Percentiles rank a stretch among this genome's conserved stretches.
Conservation (phyloP, 768 basidiomycete species). For the Tylopilus sp. region DNA sequence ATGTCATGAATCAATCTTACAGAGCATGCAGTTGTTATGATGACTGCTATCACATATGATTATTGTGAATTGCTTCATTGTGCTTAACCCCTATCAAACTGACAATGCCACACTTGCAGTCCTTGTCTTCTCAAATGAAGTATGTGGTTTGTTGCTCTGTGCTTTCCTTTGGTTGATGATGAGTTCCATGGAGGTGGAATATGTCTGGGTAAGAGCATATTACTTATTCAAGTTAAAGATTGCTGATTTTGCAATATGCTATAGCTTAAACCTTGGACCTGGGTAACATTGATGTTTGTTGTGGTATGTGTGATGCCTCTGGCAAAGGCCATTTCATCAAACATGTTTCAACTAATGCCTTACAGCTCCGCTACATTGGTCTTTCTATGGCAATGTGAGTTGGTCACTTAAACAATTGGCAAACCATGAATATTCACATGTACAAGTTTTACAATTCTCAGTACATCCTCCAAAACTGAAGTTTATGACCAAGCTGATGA, state of each 20-base stretch:
- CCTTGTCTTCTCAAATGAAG: not conserved
- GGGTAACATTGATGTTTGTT: conserved; percentile 1
- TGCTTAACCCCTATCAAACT: not conserved
- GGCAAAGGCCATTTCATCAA: not conserved
- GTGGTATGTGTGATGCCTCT: not conserved
- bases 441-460: not conserved
- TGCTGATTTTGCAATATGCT: too few relatives aligned
- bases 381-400: conserved; percentile 3
- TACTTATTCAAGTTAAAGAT: not conserved
- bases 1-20: not conserved
- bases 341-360: not conserved
- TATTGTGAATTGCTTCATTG: not conserved
- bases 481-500: not conserved
- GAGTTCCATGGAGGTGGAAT: not conserved
- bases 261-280: conserved; percentile 1
- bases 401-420: not conserved
- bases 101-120: not conserved
- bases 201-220: conserved; percentile 2
- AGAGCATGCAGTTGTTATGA: not conserved
- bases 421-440: not conserved
- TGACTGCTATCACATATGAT: not conserved
- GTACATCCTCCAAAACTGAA: not conserved
- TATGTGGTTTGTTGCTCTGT: not conserved
- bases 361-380: conserved; percentile 5
- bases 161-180: not conserved